These are phyloP conservation scores for Saccharomycopsis synnaedendra DNA, from an alignment of 805 yeast genomes.

Conservation along the genomic window DNA sequence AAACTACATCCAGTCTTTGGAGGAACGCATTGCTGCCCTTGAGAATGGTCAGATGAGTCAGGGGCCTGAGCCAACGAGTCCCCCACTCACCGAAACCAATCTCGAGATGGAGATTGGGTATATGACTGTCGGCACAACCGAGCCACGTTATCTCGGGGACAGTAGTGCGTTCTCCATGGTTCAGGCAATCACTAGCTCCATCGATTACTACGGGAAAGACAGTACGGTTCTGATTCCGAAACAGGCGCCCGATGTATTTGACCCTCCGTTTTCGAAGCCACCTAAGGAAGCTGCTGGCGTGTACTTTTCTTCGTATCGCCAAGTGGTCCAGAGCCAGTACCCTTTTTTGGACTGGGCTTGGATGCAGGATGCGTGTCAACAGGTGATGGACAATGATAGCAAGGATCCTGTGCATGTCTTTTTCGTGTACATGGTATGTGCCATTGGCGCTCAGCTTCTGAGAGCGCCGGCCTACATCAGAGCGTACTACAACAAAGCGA, in stretches of 20 bases:
- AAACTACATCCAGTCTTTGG: constrained; percentile 33
- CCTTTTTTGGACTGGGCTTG: constrained; percentile 25
- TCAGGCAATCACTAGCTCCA: constrained; percentile 20
- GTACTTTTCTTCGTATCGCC: constrained; percentile 19
- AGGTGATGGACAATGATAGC: constrained; percentile 17
- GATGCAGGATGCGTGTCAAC: constrained; percentile 17
- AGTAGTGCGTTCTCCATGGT: constrained; percentile 26
- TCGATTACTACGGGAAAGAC: constrained; percentile 17
- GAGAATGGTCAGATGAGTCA: background rate
- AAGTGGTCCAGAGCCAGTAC: constrained; percentile 25
- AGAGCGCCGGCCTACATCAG: constrained; percentile 18
- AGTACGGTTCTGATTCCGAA: background rate
- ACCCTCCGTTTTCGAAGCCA: constrained; percentile 17
- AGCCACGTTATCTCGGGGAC: constrained; percentile 22
- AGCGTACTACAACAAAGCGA: constrained; percentile 23
- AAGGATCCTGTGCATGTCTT: constrained; percentile 18
- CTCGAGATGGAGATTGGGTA: constrained; percentile 23
- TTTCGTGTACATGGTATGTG: constrained; percentile 24
- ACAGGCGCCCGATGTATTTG: constrained; percentile 15
- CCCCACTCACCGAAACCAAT: background rate
- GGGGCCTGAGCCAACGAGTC: background rate
- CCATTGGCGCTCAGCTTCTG: constrained; percentile 22
- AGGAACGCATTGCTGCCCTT: constrained; percentile 21
- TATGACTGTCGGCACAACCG: constrained; percentile 23
- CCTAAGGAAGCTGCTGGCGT: constrained; percentile 14